Base-by-base conservation (phyloP, 768 basidiomycete species). In the Lentinula edodes region DNA sequence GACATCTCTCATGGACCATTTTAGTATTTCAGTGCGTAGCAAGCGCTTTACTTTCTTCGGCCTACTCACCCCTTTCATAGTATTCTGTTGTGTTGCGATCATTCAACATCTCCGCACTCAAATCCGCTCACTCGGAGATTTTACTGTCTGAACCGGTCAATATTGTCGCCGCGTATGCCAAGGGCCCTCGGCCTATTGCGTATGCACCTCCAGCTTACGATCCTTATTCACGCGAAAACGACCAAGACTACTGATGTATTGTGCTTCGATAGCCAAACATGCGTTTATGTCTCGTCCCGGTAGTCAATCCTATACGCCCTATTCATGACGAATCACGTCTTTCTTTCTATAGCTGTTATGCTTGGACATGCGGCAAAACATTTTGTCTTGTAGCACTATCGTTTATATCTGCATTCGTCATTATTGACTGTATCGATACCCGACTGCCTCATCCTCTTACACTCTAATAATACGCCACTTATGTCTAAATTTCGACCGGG, bases 131-230 rank as follows among this genome's bases (percentile, higher is more conserved):
- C 59, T 66, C 70, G 15, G 67, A 72, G 5, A 70, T 75, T 9
- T 72, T 83, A 18, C 68, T 83, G 43, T 77, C 77, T 16, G 80
- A 81, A 66, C 80, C 80, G 16, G 79, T 85, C 32, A 78, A 81
- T 65, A 82, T 85, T 53, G 79, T 78, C 23, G 83, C 83, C 4
- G 76, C 79, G 72, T 75, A 81, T 62, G 76, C 78, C 9, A 78
- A 76, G 69, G 83, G 82, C 20, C 79, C 81, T 16, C 77, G 80
- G 28, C 76, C 80, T 23, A 72, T 74, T 23, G 77, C 78, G 16
- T 83, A 82, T 66, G 73, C 82, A 9, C 83, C 83, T 43, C 82
- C 82, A 55, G 75, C 75, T 60, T 83, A 83, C 63, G 76, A 79
- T 43, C 18, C 38, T 5, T 16, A 48, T 45, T 23, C 53, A 53